Percentiles rank a stretch among this genome's conserved stretches.
Evolutionary conservation across 108 stramenopile genomes (phyloP).

Genomic region (Parmales sp.): DNA sequence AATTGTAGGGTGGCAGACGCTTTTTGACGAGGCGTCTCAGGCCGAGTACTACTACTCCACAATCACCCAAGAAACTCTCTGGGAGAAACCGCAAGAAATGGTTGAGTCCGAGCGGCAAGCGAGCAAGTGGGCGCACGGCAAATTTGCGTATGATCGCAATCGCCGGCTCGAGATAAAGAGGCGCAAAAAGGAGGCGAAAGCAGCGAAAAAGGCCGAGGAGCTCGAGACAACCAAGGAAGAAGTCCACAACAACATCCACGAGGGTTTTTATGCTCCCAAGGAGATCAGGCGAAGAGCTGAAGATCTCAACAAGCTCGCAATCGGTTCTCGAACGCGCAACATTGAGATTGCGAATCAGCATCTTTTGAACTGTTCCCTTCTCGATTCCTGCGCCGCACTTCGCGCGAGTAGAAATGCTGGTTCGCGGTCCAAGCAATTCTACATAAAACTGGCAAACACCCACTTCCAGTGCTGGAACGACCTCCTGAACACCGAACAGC

Average conservation of each 20-base stretch:
- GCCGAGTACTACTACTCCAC: not conserved
- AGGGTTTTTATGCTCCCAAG: slow-evolving; percentile 4
- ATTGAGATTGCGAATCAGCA: too few species aligned
- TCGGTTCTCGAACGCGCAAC: too few species aligned
- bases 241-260: not conserved
- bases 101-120: not conserved
- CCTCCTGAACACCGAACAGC: too few species aligned
- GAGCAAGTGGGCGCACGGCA: not conserved
- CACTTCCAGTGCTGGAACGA: too few species aligned
- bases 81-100: not conserved
- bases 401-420: too few species aligned
- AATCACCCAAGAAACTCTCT: not conserved
- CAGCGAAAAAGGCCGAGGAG: not conserved
- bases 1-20: not conserved
- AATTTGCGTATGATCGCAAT: not conserved
- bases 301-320: too few species aligned
- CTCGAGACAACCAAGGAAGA: not conserved
- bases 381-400: too few species aligned
- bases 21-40: not conserved
- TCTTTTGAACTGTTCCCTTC: too few species aligned
- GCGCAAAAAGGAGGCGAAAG: not conserved
- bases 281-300: too few species aligned
- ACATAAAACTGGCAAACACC: too few species aligned
- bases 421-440: too few species aligned
- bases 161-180: not conserved